phyloP scores from a whole-genome alignment of 2,329 filamentous ascomycete species.

The Aspergillus transmontanensis region DNA sequence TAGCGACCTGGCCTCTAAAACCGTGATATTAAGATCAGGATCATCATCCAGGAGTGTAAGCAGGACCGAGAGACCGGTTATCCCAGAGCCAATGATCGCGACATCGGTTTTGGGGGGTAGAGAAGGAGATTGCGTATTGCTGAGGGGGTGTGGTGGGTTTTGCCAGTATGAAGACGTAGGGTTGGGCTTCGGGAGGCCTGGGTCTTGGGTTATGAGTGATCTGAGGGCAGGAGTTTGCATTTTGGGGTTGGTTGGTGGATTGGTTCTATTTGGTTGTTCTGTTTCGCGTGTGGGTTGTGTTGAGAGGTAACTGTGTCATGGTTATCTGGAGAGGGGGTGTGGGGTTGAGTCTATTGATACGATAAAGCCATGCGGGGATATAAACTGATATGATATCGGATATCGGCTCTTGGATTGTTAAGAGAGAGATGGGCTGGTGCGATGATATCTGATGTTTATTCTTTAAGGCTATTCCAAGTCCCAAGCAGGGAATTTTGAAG shows the following conservation, averaged over 20 bases:
- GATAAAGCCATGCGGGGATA: not conserved
- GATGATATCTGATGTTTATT: not conserved
- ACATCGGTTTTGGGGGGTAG: slow-evolving; percentile 31
- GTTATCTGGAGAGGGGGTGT: not conserved
- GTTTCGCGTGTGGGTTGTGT: not conserved
- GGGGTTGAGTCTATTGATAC: not conserved
- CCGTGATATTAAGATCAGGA: slow-evolving; percentile 28
- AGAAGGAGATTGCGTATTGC: slow-evolving; percentile 29
- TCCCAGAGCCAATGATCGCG: slow-evolving; percentile 41
- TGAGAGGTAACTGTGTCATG: not conserved
- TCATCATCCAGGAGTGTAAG: slow-evolving; percentile 33
- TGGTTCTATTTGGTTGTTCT: not conserved
- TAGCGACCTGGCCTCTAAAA: slow-evolving; percentile 39
- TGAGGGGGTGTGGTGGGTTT: slow-evolving; percentile 33
- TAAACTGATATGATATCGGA: not conserved
- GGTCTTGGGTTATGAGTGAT: slow-evolving; percentile 23
- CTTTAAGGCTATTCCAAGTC: not conserved
- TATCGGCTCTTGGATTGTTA: not conserved
- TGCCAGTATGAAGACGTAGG: slow-evolving; percentile 44
- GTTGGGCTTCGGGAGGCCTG: slow-evolving; percentile 38
- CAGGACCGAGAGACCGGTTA: slow-evolving; percentile 37
- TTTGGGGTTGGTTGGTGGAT: not conserved
- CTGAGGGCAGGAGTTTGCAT: not conserved
- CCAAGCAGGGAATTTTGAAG: too few relatives aligned
- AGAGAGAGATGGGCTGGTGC: not conserved